phyloP scores from a whole-genome alignment of 768 basidiomycete genomes.

The Mycena galopus region DNA sequence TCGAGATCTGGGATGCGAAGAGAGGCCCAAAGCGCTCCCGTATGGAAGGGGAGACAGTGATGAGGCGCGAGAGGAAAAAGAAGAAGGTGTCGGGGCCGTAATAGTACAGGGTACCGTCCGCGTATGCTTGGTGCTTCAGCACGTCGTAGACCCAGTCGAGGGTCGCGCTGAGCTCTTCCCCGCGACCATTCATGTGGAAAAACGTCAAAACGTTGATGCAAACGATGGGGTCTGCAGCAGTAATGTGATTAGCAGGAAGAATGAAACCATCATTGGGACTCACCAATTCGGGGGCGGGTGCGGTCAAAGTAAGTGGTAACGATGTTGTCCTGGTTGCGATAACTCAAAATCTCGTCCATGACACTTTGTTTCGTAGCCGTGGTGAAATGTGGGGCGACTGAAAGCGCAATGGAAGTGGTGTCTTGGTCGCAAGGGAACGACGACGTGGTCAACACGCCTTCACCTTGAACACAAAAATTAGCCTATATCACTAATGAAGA shows the following conservation, averaged over 20 bases:
- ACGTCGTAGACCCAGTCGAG: constrained; percentile 53
- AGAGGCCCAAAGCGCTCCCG: constrained; percentile 42
- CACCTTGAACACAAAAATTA: background rate
- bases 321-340: constrained; percentile 43
- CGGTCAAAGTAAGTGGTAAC: constrained; percentile 47
- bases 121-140: constrained; percentile 53
- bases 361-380: constrained; percentile 40
- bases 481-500: background rate
- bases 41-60: constrained; percentile 40
- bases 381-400: constrained; percentile 34
- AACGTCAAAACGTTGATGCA: constrained; percentile 52
- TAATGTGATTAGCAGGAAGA: background rate
- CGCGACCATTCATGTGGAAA: constrained; percentile 53
- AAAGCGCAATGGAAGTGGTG: constrained; percentile 65
- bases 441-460: constrained; percentile 56
- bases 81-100: constrained; percentile 51
- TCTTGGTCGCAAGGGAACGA: constrained; percentile 68
- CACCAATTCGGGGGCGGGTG: constrained; percentile 43
- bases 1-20: constrained; percentile 47
- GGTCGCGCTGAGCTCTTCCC: constrained; percentile 48
- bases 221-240: constrained; percentile 50
- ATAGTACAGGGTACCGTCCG: constrained; percentile 58
- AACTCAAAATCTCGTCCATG: constrained; percentile 55
- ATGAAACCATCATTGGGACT: background rate
- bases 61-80: constrained; percentile 54